phyloP scores from a whole-genome alignment of 129 eudicot species.

The Tagetes erecta region DNA sequence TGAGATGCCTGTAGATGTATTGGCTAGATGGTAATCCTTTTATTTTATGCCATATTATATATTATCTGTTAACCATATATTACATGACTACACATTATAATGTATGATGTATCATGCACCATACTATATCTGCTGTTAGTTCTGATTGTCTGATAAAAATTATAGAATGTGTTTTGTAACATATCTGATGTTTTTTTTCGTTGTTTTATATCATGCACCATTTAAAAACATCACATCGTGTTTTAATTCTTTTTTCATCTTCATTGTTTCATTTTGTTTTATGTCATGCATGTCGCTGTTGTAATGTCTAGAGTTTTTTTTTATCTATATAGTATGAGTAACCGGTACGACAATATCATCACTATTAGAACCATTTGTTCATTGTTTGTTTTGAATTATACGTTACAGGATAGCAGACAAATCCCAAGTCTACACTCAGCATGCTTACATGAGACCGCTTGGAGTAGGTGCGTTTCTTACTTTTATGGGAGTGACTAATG shows the following conservation, averaged over 20 bases:
- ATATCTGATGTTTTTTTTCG: background rate
- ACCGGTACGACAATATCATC: background rate
- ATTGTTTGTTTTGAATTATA: background rate
- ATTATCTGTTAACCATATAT: background rate
- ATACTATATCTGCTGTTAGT: background rate
- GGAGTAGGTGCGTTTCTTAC: slow-evolving; percentile 75
- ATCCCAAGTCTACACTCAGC: slow-evolving; percentile 96
- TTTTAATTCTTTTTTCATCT: background rate
- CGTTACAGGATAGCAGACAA: slow-evolving; percentile 94
- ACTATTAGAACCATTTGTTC: background rate
- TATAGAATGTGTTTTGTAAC: background rate
- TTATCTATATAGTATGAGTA: background rate
- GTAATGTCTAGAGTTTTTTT: background rate
- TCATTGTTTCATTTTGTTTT: background rate
- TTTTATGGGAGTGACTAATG: background rate
- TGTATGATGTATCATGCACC: background rate
- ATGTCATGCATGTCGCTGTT: background rate
- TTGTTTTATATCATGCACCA: too few species aligned
- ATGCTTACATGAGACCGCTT: slow-evolving; percentile 99
- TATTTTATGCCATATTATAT: background rate
- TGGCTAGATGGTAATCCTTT: slow-evolving; percentile 76
- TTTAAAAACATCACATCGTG: background rate
- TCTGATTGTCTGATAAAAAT: background rate
- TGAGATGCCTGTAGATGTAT: slow-evolving; percentile 93
- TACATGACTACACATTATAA: background rate